Conservation (phyloP, 1,284 basidiomycete genomes). For the Erythrobasidium hasegawianum region DNA sequence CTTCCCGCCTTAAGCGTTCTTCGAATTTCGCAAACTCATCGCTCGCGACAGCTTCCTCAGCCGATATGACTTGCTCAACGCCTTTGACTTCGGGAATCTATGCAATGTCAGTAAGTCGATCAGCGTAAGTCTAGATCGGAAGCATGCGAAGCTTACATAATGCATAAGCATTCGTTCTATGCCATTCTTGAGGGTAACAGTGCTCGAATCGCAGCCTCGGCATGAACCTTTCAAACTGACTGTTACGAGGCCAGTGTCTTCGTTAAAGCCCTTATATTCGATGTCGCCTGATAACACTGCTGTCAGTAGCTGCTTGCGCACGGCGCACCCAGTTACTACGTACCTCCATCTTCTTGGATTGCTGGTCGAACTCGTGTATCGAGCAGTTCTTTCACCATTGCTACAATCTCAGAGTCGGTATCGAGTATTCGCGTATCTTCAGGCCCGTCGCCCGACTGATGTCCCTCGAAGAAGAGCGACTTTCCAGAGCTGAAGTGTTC, state of each 20-base stretch:
- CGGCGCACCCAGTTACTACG: too few relatives aligned
- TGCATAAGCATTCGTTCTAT: conserved; percentile 99
- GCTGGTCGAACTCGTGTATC: conserved; percentile 93
- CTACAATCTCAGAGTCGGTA: conserved; percentile 93
- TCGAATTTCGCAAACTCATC: conserved; percentile 93
- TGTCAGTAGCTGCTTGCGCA: conserved; percentile 55
- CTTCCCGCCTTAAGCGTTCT: conserved; percentile 60
- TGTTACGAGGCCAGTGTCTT: conserved; percentile 57
- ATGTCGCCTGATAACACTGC: conserved; percentile 53
- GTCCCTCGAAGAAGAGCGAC: conserved; percentile 71
- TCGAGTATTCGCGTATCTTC: conserved; percentile 95
- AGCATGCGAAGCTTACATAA: conserved; percentile 53
- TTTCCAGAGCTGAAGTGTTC: conserved; percentile 90
- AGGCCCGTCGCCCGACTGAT: conserved; percentile 71
- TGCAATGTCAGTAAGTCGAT: not conserved
- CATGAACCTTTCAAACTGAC: conserved; percentile 95
- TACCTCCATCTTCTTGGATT: conserved; percentile 89
- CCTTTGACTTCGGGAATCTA: conserved; percentile 73
- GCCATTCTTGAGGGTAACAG: conserved; percentile 86
- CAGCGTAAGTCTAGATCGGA: too few relatives aligned
- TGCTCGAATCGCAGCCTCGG: conserved; percentile 85
- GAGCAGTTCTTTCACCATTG: conserved; percentile 97
- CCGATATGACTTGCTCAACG: conserved; percentile 91
- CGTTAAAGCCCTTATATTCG: conserved; percentile 56
- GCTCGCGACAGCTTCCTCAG: conserved; percentile 81